Evolutionary conservation across 176 grass and related monocot species (phyloP), one percentile per base, ranked within the genome.

Genomic region (Juncus effusus): DNA sequence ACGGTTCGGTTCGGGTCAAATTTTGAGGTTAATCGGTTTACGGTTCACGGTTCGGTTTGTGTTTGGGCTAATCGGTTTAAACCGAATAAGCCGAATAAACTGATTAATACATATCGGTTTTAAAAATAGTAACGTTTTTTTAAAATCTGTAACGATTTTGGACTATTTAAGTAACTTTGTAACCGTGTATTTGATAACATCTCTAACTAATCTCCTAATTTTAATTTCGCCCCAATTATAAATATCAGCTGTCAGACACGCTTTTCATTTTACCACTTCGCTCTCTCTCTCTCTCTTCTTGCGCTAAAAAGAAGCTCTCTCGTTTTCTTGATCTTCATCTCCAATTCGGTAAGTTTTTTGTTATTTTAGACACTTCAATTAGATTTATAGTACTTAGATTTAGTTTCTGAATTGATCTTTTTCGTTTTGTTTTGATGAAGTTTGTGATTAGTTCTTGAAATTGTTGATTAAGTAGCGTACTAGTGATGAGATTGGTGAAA

Each of bases 361-460:
- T 11, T 70, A 2, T 9, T 16, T 70, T 47, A 8, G 16, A 38
- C 40, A 0, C 0, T 70, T 56, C 50, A 54, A 55, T 40, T 57
- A 35, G 6, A 2, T 69, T 69, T 37, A 3, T 52, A 67, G 64
- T 67, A 52, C 5, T 15, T 16, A 10, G 38, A 15, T 52, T 69
- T 39, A 16, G n/a, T 51, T 47, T 2, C 1, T 3, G 16, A 13
- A 36, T 36, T 13, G 19, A 28, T 28, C 19, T 28, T 28, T 28
- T 28, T 51, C 8, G 10, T 28, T 28, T 67, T 37, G n/a, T 12
- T 67, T 35, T 67, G 28, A 53, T 69, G 13, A 36, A 9, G 2
- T 56, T 52, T 54, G 8, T 54, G 50, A 11, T 55, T 69, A 56
- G 65, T 54, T 69, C 19, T 55, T 11, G 64, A 19, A 16, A 65